Conservation (phyloP, 257 asterid genomes). For the Salvia miltiorrhiza region DNA sequence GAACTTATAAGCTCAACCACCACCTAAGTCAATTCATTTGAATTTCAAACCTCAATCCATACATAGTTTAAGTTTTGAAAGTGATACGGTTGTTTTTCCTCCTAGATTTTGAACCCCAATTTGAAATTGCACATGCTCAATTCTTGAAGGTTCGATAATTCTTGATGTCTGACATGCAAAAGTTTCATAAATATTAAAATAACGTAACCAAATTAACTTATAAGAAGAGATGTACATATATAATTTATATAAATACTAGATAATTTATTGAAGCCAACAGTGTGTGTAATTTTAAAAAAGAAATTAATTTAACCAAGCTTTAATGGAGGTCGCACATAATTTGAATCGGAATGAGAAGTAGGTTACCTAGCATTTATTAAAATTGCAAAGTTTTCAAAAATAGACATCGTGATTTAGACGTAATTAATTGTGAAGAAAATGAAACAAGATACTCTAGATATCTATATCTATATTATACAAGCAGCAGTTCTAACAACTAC, state of each 20-base stretch:
- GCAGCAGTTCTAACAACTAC: too few species aligned
- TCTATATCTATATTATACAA: too few species aligned
- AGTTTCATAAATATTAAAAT: too few species aligned
- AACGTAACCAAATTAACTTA: too few species aligned
- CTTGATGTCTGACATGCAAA: not conserved
- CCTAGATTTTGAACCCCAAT: not conserved
- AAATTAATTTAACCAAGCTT: too few species aligned
- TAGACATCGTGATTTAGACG: not conserved
- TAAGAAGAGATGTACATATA: too few species aligned
- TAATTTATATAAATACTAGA: too few species aligned
- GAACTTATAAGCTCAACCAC: too few species aligned
- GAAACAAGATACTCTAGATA: not conserved
- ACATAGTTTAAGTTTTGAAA: not conserved
- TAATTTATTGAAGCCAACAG: too few species aligned
- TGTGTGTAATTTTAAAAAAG: too few species aligned
- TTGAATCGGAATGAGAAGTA: not conserved
- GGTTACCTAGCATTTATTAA: not conserved
- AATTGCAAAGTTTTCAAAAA: not conserved
- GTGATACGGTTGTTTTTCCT: not conserved
- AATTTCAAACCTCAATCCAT: not conserved
- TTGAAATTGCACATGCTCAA: not conserved
- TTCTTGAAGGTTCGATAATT: not conserved
- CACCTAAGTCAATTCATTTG: too few species aligned
- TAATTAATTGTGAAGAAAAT: not conserved
- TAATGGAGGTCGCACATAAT: too few species aligned